Percentiles rank a stretch among this genome's conserved stretches.
phyloP scores from a whole-genome alignment of 345 rosid genomes.

The Citrus inodora region DNA sequence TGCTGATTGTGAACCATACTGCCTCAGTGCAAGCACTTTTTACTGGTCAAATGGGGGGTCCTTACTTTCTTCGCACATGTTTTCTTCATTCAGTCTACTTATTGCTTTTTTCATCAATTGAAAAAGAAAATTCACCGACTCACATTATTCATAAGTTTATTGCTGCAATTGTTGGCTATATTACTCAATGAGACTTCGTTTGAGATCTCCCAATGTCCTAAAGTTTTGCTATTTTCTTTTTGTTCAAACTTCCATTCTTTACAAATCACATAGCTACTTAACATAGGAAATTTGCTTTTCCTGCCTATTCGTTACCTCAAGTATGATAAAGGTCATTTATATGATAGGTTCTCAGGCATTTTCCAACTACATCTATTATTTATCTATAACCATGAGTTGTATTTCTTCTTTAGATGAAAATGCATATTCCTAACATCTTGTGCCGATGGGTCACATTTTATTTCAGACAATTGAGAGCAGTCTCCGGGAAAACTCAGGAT shows the following conservation, averaged over 20 bases:
- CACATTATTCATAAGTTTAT: not conserved
- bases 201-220: not conserved
- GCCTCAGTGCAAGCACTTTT: not conserved
- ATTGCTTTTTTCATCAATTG: not conserved
- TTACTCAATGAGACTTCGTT: not conserved
- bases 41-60: not conserved
- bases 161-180: not conserved
- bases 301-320: not conserved
- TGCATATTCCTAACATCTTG: slow-evolving; percentile 15
- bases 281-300: not conserved
- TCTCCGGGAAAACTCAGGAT: slow-evolving; percentile 69
- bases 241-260: not conserved
- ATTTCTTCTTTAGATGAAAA: not conserved
- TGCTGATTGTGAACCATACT: not conserved
- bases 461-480: slow-evolving; percentile 83
- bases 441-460: slow-evolving; percentile 20
- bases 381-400: not conserved
- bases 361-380: not conserved
- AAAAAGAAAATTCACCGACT: not conserved
- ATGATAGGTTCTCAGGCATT: not conserved
- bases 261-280: not conserved
- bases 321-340: not conserved
- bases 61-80: not conserved
- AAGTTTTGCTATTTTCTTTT: not conserved
- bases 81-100: not conserved